These are phyloP conservation scores for Rutstroemia sp. DNA, from an alignment of 2,329 filamentous ascomycete species.

Conservation along the genomic window DNA sequence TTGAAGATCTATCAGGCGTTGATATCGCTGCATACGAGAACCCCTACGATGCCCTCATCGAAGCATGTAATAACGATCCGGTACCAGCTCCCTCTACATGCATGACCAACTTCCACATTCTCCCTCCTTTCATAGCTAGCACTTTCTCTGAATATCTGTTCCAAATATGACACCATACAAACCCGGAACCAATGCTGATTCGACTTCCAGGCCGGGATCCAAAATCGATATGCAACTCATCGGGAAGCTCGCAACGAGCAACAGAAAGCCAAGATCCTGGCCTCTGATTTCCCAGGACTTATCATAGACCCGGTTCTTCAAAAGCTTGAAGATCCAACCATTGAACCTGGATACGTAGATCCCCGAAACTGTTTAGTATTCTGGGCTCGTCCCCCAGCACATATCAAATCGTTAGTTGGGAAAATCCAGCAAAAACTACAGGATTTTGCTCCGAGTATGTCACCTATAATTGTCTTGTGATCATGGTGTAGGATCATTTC, in stretches of 20 bases:
- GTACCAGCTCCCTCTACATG: conserved; percentile 11
- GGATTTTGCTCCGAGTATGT: conserved; percentile 61
- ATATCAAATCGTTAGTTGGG: conserved; percentile 59
- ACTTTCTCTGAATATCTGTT: neutral
- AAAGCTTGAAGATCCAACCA: conserved; percentile 54
- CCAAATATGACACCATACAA: neutral
- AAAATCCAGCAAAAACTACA: conserved; percentile 62
- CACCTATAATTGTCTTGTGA: neutral
- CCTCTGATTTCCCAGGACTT: conserved; percentile 59
- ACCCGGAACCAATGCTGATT: neutral
- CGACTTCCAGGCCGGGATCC: conserved; percentile 21
- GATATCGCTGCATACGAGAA: conserved; percentile 24
- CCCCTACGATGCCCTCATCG: conserved; percentile 30
- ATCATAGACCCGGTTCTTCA: conserved; percentile 69
- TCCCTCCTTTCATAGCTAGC: neutral
- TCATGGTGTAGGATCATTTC: too few species aligned
- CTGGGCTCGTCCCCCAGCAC: conserved; percentile 75
- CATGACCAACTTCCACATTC: neutral
- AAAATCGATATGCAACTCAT: conserved; percentile 57
- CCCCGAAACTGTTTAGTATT: conserved; percentile 76
- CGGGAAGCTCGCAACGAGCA: conserved; percentile 67
- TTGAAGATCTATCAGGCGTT: conserved; percentile 30
- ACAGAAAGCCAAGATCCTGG: conserved; percentile 67
- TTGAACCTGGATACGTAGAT: conserved; percentile 66
- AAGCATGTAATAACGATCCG: conserved; percentile 28